Evolutionary conservation across 176 grass and related monocot species (phyloP).

Genomic region (Tillandsia fasciculata): DNA sequence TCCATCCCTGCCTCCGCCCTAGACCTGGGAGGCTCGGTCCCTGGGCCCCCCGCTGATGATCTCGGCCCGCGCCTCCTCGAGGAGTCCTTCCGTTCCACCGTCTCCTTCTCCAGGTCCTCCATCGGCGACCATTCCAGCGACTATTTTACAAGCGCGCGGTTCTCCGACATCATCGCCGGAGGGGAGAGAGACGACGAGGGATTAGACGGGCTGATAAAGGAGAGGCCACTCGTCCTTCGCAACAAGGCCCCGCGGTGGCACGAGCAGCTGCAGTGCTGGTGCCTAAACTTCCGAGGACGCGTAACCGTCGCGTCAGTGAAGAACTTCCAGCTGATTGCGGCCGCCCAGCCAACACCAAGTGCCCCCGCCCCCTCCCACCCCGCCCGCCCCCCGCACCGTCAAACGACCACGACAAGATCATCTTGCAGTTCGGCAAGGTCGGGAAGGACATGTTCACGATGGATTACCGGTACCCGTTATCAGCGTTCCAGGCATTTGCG

Average conservation of each 20-base stretch:
- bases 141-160: slow-evolving; percentile 62
- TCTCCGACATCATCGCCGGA: slow-evolving; percentile 44
- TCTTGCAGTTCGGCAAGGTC: slow-evolving; percentile 94
- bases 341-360: slow-evolving; percentile 33
- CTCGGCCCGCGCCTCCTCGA: slow-evolving; percentile 59
- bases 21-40: slow-evolving; percentile 64
- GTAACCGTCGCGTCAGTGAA: slow-evolving; percentile 88
- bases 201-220: slow-evolving; percentile 33
- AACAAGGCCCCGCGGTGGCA: slow-evolving; percentile 97
- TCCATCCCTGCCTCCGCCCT: slow-evolving; percentile 72
- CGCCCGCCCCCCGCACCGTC: not conserved
- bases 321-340: slow-evolving; percentile 92
- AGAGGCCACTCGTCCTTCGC: slow-evolving; percentile 74
- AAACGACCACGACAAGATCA: slow-evolving; percentile 52
- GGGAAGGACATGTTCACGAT: slow-evolving; percentile 98
- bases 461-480: slow-evolving; percentile 90
- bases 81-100: slow-evolving; percentile 71
- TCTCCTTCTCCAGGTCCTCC: slow-evolving; percentile 65
- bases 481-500: slow-evolving; percentile 86
- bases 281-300: slow-evolving; percentile 89
- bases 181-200: slow-evolving; percentile 15
- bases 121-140: slow-evolving; percentile 68
- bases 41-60: slow-evolving; percentile 67
- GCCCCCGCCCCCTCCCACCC: slow-evolving; percentile 42
- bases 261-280: slow-evolving; percentile 98